Conservation (phyloP, 2,329 filamentous ascomycete species). For the Penicillium sp. region DNA sequence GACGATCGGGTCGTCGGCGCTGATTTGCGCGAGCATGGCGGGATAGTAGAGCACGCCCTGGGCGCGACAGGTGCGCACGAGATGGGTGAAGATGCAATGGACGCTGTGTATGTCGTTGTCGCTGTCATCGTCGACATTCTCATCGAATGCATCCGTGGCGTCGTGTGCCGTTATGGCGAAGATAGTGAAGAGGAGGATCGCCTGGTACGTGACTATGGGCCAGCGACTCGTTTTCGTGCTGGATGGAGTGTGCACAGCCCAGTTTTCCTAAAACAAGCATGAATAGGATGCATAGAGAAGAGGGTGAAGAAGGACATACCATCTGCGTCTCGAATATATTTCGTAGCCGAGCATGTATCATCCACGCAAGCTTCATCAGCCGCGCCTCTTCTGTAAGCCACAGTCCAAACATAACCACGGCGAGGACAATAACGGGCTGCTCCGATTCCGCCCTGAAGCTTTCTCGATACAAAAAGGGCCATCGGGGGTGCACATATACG, state of each 20-base stretch:
- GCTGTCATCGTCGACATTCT: neutral
- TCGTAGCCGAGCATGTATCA: conserved; percentile 22
- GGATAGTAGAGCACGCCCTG: conserved; percentile 28
- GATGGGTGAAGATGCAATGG: conserved; percentile 17
- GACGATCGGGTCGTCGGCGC: conserved; percentile 10
- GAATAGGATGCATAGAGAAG: neutral
- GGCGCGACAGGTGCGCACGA: conserved; percentile 25
- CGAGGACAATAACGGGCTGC: conserved; percentile 25
- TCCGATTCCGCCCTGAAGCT: conserved; percentile 22
- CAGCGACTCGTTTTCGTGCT: conserved; percentile 16
- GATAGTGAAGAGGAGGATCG: conserved; percentile 28
- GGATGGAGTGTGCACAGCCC: neutral
- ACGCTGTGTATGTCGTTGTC: conserved; percentile 10
- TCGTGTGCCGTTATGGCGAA: conserved; percentile 19
- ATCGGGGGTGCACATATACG: conserved; percentile 23
- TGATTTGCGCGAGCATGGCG: conserved; percentile 21
- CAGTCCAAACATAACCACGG: conserved; percentile 26
- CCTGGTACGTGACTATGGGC: conserved; percentile 31
- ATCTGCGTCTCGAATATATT: conserved; percentile 23
- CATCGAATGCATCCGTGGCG: neutral
- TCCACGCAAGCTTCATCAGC: conserved; percentile 20
- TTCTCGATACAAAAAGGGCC: conserved; percentile 26
- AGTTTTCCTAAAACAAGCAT: conserved; percentile 6
- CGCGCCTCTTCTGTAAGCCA: conserved; percentile 20
- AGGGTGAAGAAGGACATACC: conserved; percentile 14